Base-by-base conservation (phyloP, 1,139 yeast species). In the Pichia terricola region DNA sequence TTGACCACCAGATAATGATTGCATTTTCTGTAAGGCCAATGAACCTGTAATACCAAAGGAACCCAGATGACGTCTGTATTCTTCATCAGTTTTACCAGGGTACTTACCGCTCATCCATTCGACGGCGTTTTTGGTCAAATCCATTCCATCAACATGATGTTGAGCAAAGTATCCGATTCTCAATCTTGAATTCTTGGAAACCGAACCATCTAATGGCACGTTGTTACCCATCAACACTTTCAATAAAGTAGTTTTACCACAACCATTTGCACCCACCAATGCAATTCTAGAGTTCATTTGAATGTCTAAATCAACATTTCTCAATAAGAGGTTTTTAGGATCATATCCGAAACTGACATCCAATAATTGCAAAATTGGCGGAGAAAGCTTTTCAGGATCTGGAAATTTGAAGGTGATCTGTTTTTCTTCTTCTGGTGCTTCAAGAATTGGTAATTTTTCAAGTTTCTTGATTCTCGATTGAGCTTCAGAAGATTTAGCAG, bases 121-220 rank as follows among this genome's bases (percentile, higher is more conserved):
- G 7, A 91, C 96, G 0, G 98, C 96, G 46, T 88, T 83, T 41
- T 79, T 68, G n/a, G 66, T 71, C 55, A 89, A 69, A 59, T 91
- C 98, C 96, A 91, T 86, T n/a, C 91, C 83, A 59, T 91, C 99
- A 53, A 91, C 95, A 60, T 91, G 98, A 63, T 91, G 98, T 68
- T 91, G 99, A n/a, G 99, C 97, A 69, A 91, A 91, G 65, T 94
- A 94, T 25, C 96, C 98, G 42, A 91, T 83, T 66, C 98, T 77
- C 54, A 91, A 69, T 56, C 97, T 75, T 37, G 94, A 84, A 59
- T 91, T 89, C 52, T 79, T 76, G 31, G 85, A 73, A 22, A 89
- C 83, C 47, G 73, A 70, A 47, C 99, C 99, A 9, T 67, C 69
- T 38, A 78, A 57, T 3, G 98, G 97, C 26, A 70, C 66, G 45